Conservation (phyloP, 1,139 yeast genomes). For the Scheffersomyces cryptocercus region DNA sequence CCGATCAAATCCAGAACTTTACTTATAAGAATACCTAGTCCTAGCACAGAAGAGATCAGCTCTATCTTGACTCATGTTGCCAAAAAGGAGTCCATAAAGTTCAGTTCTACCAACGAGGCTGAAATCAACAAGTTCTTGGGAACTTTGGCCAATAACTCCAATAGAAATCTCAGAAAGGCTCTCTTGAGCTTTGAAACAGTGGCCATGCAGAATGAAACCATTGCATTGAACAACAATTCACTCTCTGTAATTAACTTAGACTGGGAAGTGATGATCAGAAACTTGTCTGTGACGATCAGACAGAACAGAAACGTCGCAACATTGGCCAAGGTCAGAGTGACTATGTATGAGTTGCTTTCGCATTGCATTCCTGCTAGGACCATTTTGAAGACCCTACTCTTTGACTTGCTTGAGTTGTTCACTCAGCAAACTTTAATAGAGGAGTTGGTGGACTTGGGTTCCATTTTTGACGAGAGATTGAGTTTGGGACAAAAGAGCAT, state of each 20-base stretch:
- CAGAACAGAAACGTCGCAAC: constrained; percentile 69
- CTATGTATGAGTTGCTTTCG: constrained; percentile 79
- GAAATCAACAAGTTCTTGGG: constrained; percentile 44
- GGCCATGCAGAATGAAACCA: constrained; percentile 67
- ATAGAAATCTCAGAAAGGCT: constrained; percentile 77
- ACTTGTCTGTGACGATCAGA: constrained; percentile 60
- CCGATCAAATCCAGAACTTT: constrained; percentile 95
- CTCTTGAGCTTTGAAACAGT: constrained; percentile 82
- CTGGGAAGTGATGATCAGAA: constrained; percentile 80
- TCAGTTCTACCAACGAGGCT: constrained; percentile 33
- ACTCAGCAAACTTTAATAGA: constrained; percentile 36
- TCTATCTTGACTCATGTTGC: constrained; percentile 57
- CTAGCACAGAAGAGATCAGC: constrained; percentile 58
- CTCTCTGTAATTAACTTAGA: constrained; percentile 56
- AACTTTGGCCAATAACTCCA: constrained; percentile 55
- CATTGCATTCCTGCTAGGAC: constrained; percentile 91
- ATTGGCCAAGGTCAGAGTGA: constrained; percentile 70
- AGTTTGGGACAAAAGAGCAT: constrained; percentile 86
- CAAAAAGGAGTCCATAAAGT: constrained; percentile 53
- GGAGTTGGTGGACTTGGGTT: constrained; percentile 64
- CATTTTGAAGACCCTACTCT: constrained; percentile 67
- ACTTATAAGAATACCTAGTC: constrained; percentile 83
- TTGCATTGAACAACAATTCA: constrained; percentile 43
- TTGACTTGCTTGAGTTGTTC: constrained; percentile 51
- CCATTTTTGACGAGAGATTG: constrained; percentile 83